A percentile compares a stretch with the other conserved stretches of the same genome.
Conservation (phyloP, 805 yeast species). For the Metschnikowia gelsemii region DNA sequence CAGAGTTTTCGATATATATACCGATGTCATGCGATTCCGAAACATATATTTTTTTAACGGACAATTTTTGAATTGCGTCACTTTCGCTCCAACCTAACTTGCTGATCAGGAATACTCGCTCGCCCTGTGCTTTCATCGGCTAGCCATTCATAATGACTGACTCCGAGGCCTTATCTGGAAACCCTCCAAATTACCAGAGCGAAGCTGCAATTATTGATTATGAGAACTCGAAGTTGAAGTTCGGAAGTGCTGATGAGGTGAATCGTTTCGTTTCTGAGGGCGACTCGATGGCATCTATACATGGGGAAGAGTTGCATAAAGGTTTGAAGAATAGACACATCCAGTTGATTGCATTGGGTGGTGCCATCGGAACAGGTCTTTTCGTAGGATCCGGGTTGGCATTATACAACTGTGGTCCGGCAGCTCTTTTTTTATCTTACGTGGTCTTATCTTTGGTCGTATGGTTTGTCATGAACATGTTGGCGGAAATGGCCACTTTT, state of each 20-base stretch:
- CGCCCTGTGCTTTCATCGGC: no score
- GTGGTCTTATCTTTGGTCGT: slow-evolving; percentile 20
- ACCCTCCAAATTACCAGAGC: slow-evolving; percentile 19
- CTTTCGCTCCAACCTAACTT: no score
- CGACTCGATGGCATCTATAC: slow-evolving; percentile 17
- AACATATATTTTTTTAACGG: no score
- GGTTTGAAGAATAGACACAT: slow-evolving; percentile 25
- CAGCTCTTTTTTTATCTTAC: slow-evolving; percentile 21
- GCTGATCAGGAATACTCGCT: no score
- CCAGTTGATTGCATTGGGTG: slow-evolving; percentile 25
- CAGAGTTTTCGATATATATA: no score
- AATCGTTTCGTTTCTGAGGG: slow-evolving; percentile 17
- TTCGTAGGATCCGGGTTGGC: slow-evolving; percentile 23
- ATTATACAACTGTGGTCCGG: slow-evolving; percentile 20
- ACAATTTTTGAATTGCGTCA: no score
- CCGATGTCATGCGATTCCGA: no score
- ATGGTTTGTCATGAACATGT: slow-evolving; percentile 24
- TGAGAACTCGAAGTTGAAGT: slow-evolving; percentile 19
- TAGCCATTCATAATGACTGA: slow-evolving; percentile 15
- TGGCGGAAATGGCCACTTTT: slow-evolving; percentile 24
- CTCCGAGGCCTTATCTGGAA: slow-evolving; percentile 12
- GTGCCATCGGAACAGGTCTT: slow-evolving; percentile 26
- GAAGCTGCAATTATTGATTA: slow-evolving; percentile 18
- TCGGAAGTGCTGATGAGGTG: slow-evolving; percentile 21
- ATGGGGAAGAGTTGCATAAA: slow-evolving; percentile 17